phyloP scores from a whole-genome alignment of 208 protist species.

The Leishmania mexicana region DNA sequence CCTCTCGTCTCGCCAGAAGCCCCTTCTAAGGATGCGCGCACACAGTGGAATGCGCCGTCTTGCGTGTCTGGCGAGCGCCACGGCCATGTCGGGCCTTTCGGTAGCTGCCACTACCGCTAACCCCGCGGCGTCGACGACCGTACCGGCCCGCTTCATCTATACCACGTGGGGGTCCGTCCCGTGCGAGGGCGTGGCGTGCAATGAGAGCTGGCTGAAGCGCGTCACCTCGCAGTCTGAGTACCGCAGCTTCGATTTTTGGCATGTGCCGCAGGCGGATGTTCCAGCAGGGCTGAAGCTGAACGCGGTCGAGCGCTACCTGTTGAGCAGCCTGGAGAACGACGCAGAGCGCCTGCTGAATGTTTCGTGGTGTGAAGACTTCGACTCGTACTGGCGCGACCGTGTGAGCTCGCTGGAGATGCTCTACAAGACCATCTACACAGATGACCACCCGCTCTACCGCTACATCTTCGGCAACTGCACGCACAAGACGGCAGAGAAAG shows the following conservation, averaged over 20 bases:
- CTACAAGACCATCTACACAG: slow-evolving; percentile 70
- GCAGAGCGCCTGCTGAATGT: slow-evolving; percentile 77
- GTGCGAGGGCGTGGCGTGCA: slow-evolving; percentile 54
- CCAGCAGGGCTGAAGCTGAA: slow-evolving; percentile 60
- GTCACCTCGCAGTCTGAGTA: slow-evolving; percentile 73
- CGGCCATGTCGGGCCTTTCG: slow-evolving; percentile 15
- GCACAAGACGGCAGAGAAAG: slow-evolving; percentile 61
- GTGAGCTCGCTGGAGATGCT: slow-evolving; percentile 76
- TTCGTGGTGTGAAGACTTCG: slow-evolving; percentile 89
- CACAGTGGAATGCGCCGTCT: slow-evolving; percentile 38
- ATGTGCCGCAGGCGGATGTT: slow-evolving; percentile 65
- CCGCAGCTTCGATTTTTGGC: slow-evolving; percentile 89
- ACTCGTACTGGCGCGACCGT: slow-evolving; percentile 89
- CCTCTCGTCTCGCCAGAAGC: slow-evolving; percentile 4
- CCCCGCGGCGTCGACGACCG: slow-evolving; percentile 11
- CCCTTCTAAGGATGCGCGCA: not conserved
- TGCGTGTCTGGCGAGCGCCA: slow-evolving; percentile 20
- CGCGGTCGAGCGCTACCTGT: slow-evolving; percentile 73
- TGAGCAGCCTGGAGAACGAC: slow-evolving; percentile 87
- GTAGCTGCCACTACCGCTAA: slow-evolving; percentile 19
- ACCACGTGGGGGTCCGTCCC: slow-evolving; percentile 80
- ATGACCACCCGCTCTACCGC: slow-evolving; percentile 57
- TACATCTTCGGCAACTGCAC: slow-evolving; percentile 83
- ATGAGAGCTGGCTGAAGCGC: slow-evolving; percentile 79
- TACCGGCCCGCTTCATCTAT: slow-evolving; percentile 67